Conservation (phyloP, 257 asterid genomes). For the Echium plantagineum region DNA sequence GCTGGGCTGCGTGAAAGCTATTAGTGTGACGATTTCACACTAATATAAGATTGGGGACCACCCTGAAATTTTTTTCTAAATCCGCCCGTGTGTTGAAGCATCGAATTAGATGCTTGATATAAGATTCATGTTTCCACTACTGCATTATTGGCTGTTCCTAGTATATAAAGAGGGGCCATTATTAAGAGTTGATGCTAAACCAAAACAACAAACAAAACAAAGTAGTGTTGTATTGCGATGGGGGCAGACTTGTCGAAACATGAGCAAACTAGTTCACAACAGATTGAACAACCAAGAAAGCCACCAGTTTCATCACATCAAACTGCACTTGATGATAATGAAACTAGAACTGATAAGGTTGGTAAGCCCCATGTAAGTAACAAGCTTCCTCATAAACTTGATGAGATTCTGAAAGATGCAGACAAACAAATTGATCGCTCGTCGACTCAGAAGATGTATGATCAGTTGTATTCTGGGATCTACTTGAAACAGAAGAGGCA, state of each 20-base stretch:
- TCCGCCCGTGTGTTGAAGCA: too few relatives aligned
- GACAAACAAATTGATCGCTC: slow-evolving; percentile 38
- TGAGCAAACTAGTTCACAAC: slow-evolving; percentile 10
- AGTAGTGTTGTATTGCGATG: slow-evolving; percentile 20
- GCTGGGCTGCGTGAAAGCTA: too few relatives aligned
- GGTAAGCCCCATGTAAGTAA: slow-evolving; percentile 9
- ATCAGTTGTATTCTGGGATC: slow-evolving; percentile 48
- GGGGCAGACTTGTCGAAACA: slow-evolving; percentile 44
- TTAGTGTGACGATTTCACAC: too few relatives aligned
- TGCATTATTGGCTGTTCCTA: neutral
- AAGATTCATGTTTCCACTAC: slow-evolving; percentile 2
- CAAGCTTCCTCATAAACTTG: slow-evolving; percentile 44
- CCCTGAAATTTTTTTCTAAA: too few relatives aligned
- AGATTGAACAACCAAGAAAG: slow-evolving; percentile 10
- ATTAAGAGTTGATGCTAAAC: neutral
- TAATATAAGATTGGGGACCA: too few relatives aligned
- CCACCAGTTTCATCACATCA: slow-evolving; percentile 8
- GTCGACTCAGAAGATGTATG: slow-evolving; percentile 33
- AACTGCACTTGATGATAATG: too few relatives aligned
- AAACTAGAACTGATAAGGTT: slow-evolving; percentile 15
- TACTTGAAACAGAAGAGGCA: slow-evolving; percentile 50
- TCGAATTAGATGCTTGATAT: neutral
- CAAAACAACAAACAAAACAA: neutral
- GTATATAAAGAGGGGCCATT: neutral
- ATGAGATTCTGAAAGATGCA: slow-evolving; percentile 47